These are phyloP conservation scores for Colletotrichum sp. DNA, from an alignment of 2,329 filamentous ascomycete species.

Conservation along the genomic window DNA sequence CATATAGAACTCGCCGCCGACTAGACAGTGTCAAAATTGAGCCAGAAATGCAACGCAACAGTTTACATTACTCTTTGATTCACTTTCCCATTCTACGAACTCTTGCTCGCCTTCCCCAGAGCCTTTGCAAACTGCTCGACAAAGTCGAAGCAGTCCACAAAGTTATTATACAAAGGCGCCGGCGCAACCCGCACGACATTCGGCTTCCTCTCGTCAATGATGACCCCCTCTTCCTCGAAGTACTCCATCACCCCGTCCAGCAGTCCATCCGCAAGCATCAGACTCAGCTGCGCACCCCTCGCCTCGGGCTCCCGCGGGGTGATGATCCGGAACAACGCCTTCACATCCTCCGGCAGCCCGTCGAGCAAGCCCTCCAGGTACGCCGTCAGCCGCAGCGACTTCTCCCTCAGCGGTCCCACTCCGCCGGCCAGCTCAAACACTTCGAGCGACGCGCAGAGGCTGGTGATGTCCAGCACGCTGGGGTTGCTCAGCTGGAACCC, in stretches of 20 bases:
- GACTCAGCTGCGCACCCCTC: constrained; percentile 79
- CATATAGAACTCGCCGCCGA: no score
- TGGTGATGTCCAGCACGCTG: constrained; percentile 74
- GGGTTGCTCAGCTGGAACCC: constrained; percentile 90
- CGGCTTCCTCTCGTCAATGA: constrained; percentile 82
- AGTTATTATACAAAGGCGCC: constrained; percentile 81
- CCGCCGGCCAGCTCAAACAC: constrained; percentile 71
- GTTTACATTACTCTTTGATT: neutral
- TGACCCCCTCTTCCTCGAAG: constrained; percentile 69
- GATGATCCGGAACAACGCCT: constrained; percentile 59
- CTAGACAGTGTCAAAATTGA: accelerated
- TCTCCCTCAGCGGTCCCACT: constrained; percentile 66
- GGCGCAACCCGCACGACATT: constrained; percentile 82
- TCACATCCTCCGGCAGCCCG: constrained; percentile 28
- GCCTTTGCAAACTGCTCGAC: constrained; percentile 30
- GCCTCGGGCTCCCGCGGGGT: constrained; percentile 68
- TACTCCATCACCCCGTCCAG: constrained; percentile 68
- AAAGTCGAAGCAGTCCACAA: constrained; percentile 58
- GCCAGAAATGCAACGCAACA: accelerated
- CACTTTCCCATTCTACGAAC: neutral
- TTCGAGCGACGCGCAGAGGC: constrained; percentile 72
- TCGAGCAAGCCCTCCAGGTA: constrained; percentile 72
- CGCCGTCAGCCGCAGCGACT: constrained; percentile 71
- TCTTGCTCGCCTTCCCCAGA: constrained; percentile 7
- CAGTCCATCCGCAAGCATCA: constrained; percentile 68